Conservation (phyloP, 2,329 filamentous ascomycete species). For the Xylariaceae sp. region DNA sequence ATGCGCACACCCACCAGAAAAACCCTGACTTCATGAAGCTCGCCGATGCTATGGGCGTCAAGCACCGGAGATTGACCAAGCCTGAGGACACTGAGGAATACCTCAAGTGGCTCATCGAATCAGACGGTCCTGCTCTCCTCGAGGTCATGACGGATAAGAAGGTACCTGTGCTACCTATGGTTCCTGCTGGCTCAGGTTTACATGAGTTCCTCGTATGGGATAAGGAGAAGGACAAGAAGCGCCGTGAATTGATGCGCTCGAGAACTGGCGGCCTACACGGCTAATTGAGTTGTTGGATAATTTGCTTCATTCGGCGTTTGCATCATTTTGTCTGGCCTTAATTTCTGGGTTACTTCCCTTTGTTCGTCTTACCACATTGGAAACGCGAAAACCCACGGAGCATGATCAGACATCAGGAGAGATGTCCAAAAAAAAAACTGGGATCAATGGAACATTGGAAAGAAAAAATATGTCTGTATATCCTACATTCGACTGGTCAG, state of each 20-base stretch:
- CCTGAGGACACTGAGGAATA: slow-evolving; percentile 71
- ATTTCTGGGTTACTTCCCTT: background rate
- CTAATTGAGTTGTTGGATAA: slow-evolving; percentile 14
- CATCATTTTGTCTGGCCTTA: slow-evolving; percentile 10
- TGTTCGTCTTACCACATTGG: background rate
- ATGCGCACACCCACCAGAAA: slow-evolving; percentile 83
- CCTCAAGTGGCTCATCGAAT: slow-evolving; percentile 83
- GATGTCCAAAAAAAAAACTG: slow-evolving; percentile 15
- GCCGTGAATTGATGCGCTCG: slow-evolving; percentile 61
- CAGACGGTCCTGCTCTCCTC: slow-evolving; percentile 84
- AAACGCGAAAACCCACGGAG: slow-evolving; percentile 3
- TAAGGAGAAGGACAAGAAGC: slow-evolving; percentile 48
- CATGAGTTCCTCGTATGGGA: slow-evolving; percentile 94
- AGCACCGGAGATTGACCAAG: slow-evolving; percentile 65
- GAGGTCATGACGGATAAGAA: slow-evolving; percentile 90
- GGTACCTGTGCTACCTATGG: slow-evolving; percentile 96
- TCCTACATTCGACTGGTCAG: slow-evolving; percentile 4
- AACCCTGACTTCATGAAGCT: slow-evolving; percentile 97
- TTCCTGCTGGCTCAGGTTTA: slow-evolving; percentile 77
- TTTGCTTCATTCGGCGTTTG: slow-evolving; percentile 17
- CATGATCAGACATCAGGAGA: slow-evolving; percentile 10
- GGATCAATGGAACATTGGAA: slow-evolving; percentile 7
- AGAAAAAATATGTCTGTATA: slow-evolving; percentile 6
- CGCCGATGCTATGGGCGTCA: slow-evolving; percentile 83
- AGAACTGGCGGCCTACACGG: slow-evolving; percentile 51